Conservation (phyloP, 768 basidiomycete species). For the Phanerochaete sordida region DNA sequence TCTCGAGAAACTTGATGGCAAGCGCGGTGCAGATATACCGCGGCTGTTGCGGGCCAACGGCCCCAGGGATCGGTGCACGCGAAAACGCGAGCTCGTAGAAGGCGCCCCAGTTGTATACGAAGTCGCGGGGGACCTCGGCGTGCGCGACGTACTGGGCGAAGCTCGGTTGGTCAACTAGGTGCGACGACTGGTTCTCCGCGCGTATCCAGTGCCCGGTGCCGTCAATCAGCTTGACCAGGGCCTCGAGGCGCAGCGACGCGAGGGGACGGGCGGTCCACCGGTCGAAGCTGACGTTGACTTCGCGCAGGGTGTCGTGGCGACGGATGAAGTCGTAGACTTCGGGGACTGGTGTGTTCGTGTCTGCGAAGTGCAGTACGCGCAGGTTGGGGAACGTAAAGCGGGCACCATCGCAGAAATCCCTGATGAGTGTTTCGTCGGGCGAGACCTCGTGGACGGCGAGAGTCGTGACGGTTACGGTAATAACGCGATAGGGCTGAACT, state of each 20-base stretch:
- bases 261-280: neutral
- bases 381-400: neutral
- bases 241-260: neutral
- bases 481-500: neutral
- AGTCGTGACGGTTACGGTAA: neutral
- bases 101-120: no score
- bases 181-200: neutral
- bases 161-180: neutral
- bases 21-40: slow-evolving; percentile 4
- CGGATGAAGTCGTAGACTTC: neutral
- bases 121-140: neutral
- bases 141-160: neutral
- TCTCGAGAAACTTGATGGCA: neutral
- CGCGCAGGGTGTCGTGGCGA: neutral
- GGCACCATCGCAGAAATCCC: neutral
- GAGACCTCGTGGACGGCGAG: neutral
- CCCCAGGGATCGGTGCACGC: slow-evolving; percentile 1
- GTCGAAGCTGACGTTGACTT: neutral
- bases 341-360: neutral
- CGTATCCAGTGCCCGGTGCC: neutral
- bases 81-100: neutral
- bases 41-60: neutral
- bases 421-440: neutral
- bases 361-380: neutral
- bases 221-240: neutral